Base-by-base conservation (phyloP, 768 basidiomycete genomes). In the Hygrophorus pudorinus region DNA sequence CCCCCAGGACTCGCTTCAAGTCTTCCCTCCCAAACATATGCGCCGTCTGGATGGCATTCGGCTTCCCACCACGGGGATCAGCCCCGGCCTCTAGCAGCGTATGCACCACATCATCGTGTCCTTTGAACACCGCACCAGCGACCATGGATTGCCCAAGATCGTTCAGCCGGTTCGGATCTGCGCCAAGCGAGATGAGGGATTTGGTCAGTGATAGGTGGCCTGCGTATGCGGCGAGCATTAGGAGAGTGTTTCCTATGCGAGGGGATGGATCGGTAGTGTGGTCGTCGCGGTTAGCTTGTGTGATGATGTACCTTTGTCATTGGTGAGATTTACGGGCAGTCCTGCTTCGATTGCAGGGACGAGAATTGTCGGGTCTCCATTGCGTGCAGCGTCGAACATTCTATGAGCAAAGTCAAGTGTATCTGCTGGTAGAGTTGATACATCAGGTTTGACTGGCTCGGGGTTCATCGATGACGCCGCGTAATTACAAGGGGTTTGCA, bases 81-180 rank as follows among this genome's bases (percentile, higher is more conserved):
- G 85, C 85, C 3, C 74, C 70, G 4, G 72, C 69, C 21, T 61
- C 69, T 17, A 74, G 57, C 21, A 89, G 68, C 1, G 65, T 62
- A n/a, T 65, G 66, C 1, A 83, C 79, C 37, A 86, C 67, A 5
- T 75, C 78, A 45, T 75, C 72, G 53, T 82, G 68, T 0, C 67
- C 73, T 59, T 88, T 88, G 65, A 86, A 89, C 0, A 87, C 75
- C 0, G 80, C 85, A 2, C 85, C 86, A 5, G 85, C 80, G 16
- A 89, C 63, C 17, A 84, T 77, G 7, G 81, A 78, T 52, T 88
- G 86, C 0, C 75, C 76, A 2, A 72, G 67, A 51, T 87, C 83
- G 58, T 89, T 89, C 41, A 77, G 54, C 9, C 76, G 65, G 53
- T 85, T 79, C 1, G 78, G 75, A 57, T 87, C 81, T 31, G 75